Evolutionary conservation across 2,329 filamentous ascomycete species (phyloP).

Genomic region (Neofusicoccum parvum): DNA sequence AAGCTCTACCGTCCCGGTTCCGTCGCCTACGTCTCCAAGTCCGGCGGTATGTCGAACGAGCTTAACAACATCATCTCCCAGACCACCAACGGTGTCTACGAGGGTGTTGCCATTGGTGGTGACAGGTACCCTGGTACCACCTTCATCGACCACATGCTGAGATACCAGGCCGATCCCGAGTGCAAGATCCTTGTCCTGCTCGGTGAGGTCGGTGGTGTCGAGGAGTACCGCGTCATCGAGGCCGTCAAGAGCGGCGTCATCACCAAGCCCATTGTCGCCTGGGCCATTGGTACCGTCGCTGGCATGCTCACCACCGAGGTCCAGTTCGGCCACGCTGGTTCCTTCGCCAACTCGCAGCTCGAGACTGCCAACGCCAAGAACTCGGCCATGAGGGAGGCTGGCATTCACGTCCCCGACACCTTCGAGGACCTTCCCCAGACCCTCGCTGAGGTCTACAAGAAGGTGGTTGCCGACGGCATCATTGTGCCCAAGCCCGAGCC

Average conservation of each 20-base stretch:
- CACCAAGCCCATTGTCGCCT: conserved; percentile 98
- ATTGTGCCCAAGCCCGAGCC: conserved; percentile 88
- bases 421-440: conserved; percentile 89
- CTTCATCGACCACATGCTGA: conserved; percentile 97
- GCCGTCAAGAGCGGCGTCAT: conserved; percentile 92
- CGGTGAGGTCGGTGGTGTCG: conserved; percentile 98
- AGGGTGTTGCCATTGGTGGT: conserved; percentile 99
- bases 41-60: conserved; percentile 99
- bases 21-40: conserved; percentile 99
- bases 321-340: conserved; percentile 97
- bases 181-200: conserved; percentile 97
- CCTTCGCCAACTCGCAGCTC: conserved; percentile 98
- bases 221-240: conserved; percentile 99
- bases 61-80: conserved; percentile 99
- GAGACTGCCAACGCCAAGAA: conserved; percentile 98
- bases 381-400: conserved; percentile 92
- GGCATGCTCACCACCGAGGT: conserved; percentile 99
- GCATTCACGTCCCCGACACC: conserved; percentile 90
- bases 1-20: conserved; percentile 99
- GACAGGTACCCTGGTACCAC: conserved; percentile 98
- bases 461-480: conserved; percentile 79
- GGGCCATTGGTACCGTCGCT: conserved; percentile 98
- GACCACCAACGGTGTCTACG: conserved; percentile 96
- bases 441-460: conserved; percentile 82
- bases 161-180: conserved; percentile 93